Base-by-base conservation (phyloP, 768 basidiomycete species). In the Leccinum fibrillosum region DNA sequence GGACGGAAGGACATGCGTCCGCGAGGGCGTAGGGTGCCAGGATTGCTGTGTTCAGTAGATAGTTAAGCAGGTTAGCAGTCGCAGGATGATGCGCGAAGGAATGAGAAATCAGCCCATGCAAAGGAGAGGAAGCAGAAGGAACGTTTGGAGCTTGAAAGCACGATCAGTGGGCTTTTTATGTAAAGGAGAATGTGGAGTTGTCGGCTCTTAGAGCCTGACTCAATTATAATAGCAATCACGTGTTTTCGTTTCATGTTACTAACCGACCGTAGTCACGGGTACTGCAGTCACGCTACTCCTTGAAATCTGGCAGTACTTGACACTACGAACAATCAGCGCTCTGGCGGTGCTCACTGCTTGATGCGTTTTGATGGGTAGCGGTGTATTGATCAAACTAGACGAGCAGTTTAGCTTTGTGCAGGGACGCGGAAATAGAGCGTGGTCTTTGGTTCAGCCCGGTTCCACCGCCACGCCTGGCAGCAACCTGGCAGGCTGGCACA, bases 11-110 rank as follows among this genome's bases (percentile, higher is more conserved):
- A 60, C 67, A 69, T 69, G 47, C 66, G 67, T 65, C 63, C 53
- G 59, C 13, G 23, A 54, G 35, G 62, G 59, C 53, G 67, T 56
- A 58, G 57, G 61, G 55, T 60, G 63, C 67, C 67, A 70, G 67
- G 42, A 12, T 25, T 61, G 63, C 52, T 49, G 52, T 49, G 19
- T 47, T 50, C 25, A 30, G 25, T 30, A 53, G 12, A 26, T 4
- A 13, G 49, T 34, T 13, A 34, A 37, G 28, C 7, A 54, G 49
- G 47, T 39, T 23, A 37, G 39, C 6, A 26, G 23, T 21, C 49
- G n/a, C 19, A 42, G 4, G 26, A 42, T 3, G 34, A 45, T 56
- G 19, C 23, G 11, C 30, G 13, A n/a, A 35, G 4, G 25, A 37
- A 52, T 1, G 51, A 39, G 19, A 49, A 49, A 60, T 63, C 58